These are phyloP conservation scores for Chytriomyces confervae DNA, from an alignment of 192 early-diverging fungal species.

Conservation along the genomic window DNA sequence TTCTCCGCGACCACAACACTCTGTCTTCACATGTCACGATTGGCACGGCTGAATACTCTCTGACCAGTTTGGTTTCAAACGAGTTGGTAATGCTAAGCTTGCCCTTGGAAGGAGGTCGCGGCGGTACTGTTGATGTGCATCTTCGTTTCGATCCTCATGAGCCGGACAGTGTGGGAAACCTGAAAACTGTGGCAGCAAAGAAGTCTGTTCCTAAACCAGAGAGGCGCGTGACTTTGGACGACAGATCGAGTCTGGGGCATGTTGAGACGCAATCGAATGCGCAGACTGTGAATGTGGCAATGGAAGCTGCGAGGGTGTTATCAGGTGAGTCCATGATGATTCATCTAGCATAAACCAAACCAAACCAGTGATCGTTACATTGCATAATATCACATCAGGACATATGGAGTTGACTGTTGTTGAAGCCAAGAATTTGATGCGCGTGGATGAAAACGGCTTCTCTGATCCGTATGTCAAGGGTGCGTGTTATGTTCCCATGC, in stretches of 20 bases:
- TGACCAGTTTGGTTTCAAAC: conserved; percentile 37
- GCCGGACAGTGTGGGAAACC: conserved; percentile 10
- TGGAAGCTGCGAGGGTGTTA: background rate
- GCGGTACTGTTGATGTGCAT: conserved; percentile 21
- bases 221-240: conserved; percentile 10
- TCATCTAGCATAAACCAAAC: background rate
- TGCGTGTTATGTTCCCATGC: background rate
- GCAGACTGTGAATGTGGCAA: background rate
- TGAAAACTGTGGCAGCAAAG: background rate
- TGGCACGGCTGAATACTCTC: conserved; percentile 44
- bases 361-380: background rate
- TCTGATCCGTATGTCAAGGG: conserved; percentile 78
- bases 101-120: conserved; percentile 27
- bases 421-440: conserved; percentile 55
- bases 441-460: conserved; percentile 61
- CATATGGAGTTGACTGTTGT: conserved; percentile 46
- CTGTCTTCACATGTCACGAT: conserved; percentile 72
- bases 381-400: background rate
- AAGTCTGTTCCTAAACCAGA: background rate
- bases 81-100: conserved; percentile 13
- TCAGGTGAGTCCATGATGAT: background rate
- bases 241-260: background rate
- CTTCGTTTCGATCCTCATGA: conserved; percentile 48
- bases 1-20: conserved; percentile 85
- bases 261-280: background rate